A percentile compares a stretch with the other conserved stretches of the same genome.
Evolutionary conservation across 495 filamentous ascomycete genomes (phyloP).

Genomic region (Xylaria castorea): DNA sequence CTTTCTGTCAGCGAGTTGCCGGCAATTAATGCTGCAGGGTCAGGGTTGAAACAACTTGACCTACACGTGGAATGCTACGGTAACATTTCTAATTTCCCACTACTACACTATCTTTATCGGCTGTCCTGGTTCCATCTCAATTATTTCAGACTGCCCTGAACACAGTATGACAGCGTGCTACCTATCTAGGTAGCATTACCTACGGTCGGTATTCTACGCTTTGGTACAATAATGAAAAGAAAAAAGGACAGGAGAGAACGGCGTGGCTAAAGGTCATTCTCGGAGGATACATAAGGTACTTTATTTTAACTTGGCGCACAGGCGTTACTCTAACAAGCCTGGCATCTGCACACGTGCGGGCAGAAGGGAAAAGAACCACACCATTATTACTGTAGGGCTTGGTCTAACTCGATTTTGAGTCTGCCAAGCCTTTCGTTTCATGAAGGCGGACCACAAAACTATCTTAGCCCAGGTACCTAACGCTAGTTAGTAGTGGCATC

Average conservation of each 20-base stretch:
- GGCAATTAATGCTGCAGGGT: conserved; percentile 22
- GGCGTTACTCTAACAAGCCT: conserved; percentile 19
- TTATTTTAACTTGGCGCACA: not conserved
- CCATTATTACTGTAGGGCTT: conserved; percentile 26
- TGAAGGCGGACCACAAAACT: conserved; percentile 16
- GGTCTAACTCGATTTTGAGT: conserved; percentile 16
- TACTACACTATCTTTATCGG: not conserved
- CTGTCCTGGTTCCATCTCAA: conserved; percentile 11
- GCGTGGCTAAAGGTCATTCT: not conserved
- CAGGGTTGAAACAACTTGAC: conserved; percentile 16
- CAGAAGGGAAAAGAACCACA: conserved; percentile 17
- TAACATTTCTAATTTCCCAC: conserved; percentile 23
- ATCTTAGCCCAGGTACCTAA: conserved; percentile 18
- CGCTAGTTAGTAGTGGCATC: not conserved
- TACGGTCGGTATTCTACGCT: not conserved
- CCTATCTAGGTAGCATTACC: conserved; percentile 1
- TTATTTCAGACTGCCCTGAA: not conserved
- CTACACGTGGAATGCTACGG: conserved; percentile 9
- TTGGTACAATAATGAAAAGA: not conserved
- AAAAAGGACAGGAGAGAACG: not conserved
- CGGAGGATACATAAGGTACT: not conserved
- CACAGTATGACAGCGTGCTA: conserved; percentile 1
- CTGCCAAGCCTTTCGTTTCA: conserved; percentile 13
- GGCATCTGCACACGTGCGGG: conserved; percentile 28
- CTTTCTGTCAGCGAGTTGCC: conserved; percentile 15